These are phyloP conservation scores for Globisporangium camurandrum DNA, from an alignment of 352 stramenopile genomes.

Conservation along the genomic window DNA sequence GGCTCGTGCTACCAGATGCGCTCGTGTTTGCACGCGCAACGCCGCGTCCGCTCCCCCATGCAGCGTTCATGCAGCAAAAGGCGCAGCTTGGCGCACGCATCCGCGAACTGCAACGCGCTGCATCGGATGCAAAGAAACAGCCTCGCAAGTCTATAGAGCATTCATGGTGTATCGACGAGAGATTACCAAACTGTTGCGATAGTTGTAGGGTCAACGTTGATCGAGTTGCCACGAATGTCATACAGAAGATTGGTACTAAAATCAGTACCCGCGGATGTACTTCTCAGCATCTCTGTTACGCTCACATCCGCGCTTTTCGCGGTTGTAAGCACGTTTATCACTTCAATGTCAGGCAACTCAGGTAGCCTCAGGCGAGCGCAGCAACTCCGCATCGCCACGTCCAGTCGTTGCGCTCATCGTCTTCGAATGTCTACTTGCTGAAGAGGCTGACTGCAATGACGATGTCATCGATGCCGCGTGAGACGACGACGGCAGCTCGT, in stretches of 20 bases:
- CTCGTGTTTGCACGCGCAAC: constrained; percentile 7
- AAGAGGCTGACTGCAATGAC: background rate
- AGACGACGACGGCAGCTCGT: constrained; percentile 19
- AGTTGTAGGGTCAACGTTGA: too few species aligned
- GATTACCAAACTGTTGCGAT: too few species aligned
- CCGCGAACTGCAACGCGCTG: constrained; percentile 22
- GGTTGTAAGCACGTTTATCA: too few species aligned
- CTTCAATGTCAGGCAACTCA: too few species aligned
- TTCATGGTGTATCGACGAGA: too few species aligned
- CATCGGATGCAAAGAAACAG: constrained; percentile 1
- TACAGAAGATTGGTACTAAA: too few species aligned
- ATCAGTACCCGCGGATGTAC: too few species aligned
- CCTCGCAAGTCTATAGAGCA: background rate
- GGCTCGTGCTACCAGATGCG: constrained; percentile 30
- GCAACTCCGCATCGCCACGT: too few species aligned
- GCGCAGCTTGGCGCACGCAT: constrained; percentile 29
- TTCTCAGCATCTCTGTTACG: too few species aligned
- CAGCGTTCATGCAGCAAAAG: constrained; percentile 35
- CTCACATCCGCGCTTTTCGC: too few species aligned
- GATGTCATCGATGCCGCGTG: background rate
- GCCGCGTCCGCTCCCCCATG: constrained; percentile 21
- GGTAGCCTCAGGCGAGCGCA: background rate
- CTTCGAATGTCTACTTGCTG: background rate
- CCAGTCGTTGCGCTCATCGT: too few species aligned
- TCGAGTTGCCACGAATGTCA: too few species aligned